Percentiles rank a stretch among this genome's conserved stretches.
Evolutionary conservation across 2,329 filamentous ascomycete species (phyloP).

Genomic region (Fonsecaea pedrosoi): DNA sequence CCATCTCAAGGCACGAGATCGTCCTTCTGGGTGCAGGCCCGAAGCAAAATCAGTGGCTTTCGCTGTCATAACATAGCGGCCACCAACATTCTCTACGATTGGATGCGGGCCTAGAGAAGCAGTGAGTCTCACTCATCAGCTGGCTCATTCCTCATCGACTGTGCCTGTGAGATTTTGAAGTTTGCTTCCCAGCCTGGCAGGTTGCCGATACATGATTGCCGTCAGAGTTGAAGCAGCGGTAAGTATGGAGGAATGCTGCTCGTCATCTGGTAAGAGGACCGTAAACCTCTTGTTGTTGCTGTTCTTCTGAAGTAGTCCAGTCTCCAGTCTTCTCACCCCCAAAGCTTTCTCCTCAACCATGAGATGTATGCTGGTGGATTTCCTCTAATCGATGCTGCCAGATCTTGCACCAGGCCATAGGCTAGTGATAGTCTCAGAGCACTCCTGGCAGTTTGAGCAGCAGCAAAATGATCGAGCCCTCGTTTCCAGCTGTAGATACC

Average conservation of each 20-base stretch:
- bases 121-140: not conserved
- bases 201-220: not conserved
- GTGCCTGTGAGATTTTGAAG: not conserved
- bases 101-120: not conserved
- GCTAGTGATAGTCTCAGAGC: slow-evolving; percentile 78
- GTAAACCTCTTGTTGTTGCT: not conserved
- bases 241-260: not conserved
- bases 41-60: not conserved
- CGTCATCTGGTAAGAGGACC: not conserved
- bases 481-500: slow-evolving; percentile 87
- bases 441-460: slow-evolving; percentile 77
- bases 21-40: not conserved
- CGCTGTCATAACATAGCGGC: not conserved
- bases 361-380: slow-evolving; percentile 72
- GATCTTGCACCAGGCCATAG: slow-evolving; percentile 83
- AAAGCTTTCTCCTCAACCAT: slow-evolving; percentile 53
- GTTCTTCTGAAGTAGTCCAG: not conserved
- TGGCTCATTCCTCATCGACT: not conserved
- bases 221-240: not conserved
- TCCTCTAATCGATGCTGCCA: slow-evolving; percentile 71
- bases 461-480: slow-evolving; percentile 77
- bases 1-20: not conserved
- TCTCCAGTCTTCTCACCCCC: not conserved
- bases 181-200: not conserved
- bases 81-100: not conserved